Evolutionary conservation across 2,329 filamentous ascomycete genomes (phyloP).

Genomic region (Zymoseptoria crescenta): DNA sequence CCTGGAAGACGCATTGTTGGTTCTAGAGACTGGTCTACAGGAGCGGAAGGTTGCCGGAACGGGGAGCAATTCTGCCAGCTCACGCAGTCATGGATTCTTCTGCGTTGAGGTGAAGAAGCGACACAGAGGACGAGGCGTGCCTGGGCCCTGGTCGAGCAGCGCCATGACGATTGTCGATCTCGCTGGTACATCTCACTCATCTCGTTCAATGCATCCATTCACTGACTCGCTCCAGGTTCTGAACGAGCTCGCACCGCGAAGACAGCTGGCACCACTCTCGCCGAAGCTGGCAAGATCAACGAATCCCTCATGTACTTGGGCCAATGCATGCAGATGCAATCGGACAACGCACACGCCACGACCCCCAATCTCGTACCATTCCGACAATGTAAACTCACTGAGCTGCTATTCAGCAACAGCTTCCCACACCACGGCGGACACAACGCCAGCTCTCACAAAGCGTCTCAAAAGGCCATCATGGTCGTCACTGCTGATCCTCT

Average conservation of each 20-base stretch:
- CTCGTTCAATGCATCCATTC: not conserved
- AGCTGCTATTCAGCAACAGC: conserved; percentile 46
- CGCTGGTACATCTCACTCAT: conserved; percentile 50
- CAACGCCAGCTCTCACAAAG: conserved; percentile 41
- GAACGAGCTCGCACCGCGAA: conserved; percentile 90
- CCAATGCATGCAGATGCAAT: conserved; percentile 93
- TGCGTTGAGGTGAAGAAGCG: conserved; percentile 90
- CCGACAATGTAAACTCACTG: conserved; percentile 49
- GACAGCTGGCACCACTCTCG: conserved; percentile 84
- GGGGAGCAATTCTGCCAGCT: conserved; percentile 85
- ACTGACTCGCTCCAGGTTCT: conserved; percentile 47
- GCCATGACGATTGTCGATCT: conserved; percentile 84
- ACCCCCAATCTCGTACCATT: conserved; percentile 62
- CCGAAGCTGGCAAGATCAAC: conserved; percentile 96
- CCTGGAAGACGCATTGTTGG: conserved; percentile 76
- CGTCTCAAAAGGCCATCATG: conserved; percentile 86
- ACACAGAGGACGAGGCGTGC: conserved; percentile 37
- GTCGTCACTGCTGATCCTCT: conserved; percentile 89
- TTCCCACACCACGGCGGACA: conserved; percentile 26
- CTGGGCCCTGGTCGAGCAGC: conserved; percentile 64
- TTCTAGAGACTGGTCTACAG: conserved; percentile 80
- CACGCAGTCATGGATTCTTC: conserved; percentile 92
- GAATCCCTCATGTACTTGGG: conserved; percentile 97
- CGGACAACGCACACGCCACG: conserved; percentile 59
- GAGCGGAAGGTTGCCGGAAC: conserved; percentile 85